A percentile compares a stretch with the other conserved stretches of the same genome.
Conservation (phyloP, 2,329 filamentous ascomycete species). For the Nannizziopsis arthrosporioides region DNA sequence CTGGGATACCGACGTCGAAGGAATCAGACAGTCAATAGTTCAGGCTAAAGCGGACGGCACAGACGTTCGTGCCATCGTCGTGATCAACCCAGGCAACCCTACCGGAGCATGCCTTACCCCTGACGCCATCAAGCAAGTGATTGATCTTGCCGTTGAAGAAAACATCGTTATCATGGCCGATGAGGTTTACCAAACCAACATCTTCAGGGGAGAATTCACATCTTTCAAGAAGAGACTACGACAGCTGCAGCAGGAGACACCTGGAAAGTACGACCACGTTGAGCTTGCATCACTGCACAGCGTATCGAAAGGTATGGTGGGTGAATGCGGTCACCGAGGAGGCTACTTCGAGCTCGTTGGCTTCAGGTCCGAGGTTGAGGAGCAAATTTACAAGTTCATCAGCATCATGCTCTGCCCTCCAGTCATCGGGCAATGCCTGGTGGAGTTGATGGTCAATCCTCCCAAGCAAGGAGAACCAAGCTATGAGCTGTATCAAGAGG, state of each 20-base stretch:
- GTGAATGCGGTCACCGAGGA: slow-evolving; percentile 93
- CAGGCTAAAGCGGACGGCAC: slow-evolving; percentile 65
- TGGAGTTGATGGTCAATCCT: slow-evolving; percentile 97
- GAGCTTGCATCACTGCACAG: slow-evolving; percentile 89
- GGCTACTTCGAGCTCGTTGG: slow-evolving; percentile 95
- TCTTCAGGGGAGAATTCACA: slow-evolving; percentile 87
- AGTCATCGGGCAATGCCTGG: slow-evolving; percentile 88
- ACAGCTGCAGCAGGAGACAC: slow-evolving; percentile 59
- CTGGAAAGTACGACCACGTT: slow-evolving; percentile 67
- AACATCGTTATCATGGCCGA: slow-evolving; percentile 84
- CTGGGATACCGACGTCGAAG: slow-evolving; percentile 80
- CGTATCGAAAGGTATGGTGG: slow-evolving; percentile 95
- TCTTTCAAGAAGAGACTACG: slow-evolving; percentile 88
- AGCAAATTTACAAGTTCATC: slow-evolving; percentile 97
- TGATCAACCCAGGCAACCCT: slow-evolving; percentile 98
- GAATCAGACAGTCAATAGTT: slow-evolving; percentile 60
- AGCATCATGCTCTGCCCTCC: slow-evolving; percentile 94
- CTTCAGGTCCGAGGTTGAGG: slow-evolving; percentile 73
- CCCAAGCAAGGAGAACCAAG: slow-evolving; percentile 73
- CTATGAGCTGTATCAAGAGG: slow-evolving; percentile 68
- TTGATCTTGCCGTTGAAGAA: slow-evolving; percentile 76
- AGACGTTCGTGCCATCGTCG: slow-evolving; percentile 83
- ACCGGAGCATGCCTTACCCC: slow-evolving; percentile 77
- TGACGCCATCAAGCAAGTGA: slow-evolving; percentile 68
- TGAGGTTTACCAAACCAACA: slow-evolving; percentile 98